These are phyloP conservation scores for Colletotrichum sp. DNA, from an alignment of 2,329 filamentous ascomycete genomes.

Conservation along the genomic window DNA sequence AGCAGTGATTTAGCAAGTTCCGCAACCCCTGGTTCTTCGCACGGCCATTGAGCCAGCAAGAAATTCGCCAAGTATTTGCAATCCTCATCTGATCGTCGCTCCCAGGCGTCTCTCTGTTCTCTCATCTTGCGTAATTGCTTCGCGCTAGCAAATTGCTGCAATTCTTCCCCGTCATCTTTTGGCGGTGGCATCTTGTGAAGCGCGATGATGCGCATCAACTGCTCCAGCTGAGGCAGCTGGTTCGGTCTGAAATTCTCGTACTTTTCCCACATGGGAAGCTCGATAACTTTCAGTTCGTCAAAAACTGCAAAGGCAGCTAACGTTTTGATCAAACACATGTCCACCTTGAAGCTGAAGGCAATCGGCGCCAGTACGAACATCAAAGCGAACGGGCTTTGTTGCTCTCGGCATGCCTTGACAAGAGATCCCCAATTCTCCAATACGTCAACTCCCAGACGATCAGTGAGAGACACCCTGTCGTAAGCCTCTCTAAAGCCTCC, in stretches of 20 bases:
- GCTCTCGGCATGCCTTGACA: conserved; percentile 37
- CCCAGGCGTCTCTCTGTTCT: conserved; percentile 31
- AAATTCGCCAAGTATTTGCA: conserved; percentile 42
- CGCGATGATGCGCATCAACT: conserved; percentile 35
- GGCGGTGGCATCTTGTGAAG: conserved; percentile 32
- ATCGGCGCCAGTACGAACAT: conserved; percentile 52
- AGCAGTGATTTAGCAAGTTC: conserved; percentile 30
- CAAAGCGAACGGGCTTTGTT: conserved; percentile 35
- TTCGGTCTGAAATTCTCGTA: conserved; percentile 39
- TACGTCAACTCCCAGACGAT: conserved; percentile 42
- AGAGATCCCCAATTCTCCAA: conserved; percentile 47
- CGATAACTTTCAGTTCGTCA: conserved; percentile 39
- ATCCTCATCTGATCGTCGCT: conserved; percentile 33
- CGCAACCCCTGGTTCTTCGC: conserved; percentile 32
- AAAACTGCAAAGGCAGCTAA: conserved; percentile 50
- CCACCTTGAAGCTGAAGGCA: conserved; percentile 40
- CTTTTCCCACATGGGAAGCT: conserved; percentile 37
- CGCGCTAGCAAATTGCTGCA: conserved; percentile 27
- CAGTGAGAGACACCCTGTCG: conserved; percentile 37
- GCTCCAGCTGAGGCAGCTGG: conserved; percentile 34
- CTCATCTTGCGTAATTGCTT: conserved; percentile 36
- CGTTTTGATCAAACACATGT: conserved; percentile 45
- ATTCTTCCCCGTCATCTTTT: conserved; percentile 26
- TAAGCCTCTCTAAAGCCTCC: conserved; percentile 38
- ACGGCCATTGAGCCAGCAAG: conserved; percentile 52